Evolutionary conservation across 768 basidiomycete genomes (phyloP).

Genomic region (Auriscalpium vulgare): DNA sequence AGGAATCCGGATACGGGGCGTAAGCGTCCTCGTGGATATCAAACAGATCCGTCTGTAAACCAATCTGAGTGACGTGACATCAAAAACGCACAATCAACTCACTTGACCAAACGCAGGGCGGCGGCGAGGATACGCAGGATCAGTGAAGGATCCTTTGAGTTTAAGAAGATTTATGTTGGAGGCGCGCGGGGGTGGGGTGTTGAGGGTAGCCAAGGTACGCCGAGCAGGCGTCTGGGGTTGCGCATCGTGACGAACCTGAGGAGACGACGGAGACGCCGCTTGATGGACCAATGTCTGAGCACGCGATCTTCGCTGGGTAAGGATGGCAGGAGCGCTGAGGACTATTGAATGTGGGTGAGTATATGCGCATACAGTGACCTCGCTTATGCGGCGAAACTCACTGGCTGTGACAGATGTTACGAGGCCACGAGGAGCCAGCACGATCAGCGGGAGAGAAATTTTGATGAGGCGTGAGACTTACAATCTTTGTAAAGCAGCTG

Average conservation of each 20-base stretch:
- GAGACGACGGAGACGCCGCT: conserved; percentile 20
- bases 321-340: conserved; percentile 14
- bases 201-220: conserved; percentile 31
- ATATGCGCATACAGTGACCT: not conserved
- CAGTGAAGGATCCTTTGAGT: conserved; percentile 64
- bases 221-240: conserved; percentile 26
- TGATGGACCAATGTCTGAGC: conserved; percentile 19
- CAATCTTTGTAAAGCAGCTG: conserved; percentile 4
- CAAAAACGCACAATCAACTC: conserved; percentile 10
- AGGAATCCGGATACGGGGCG: conserved; percentile 36
- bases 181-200: conserved; percentile 64
- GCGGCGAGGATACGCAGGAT: conserved; percentile 50
- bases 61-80: conserved; percentile 10
- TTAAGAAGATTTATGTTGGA: conserved; percentile 46
- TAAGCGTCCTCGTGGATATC: conserved; percentile 71
- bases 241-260: not conserved
- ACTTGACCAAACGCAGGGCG: conserved; percentile 34
- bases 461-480: conserved; percentile 17
- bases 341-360: not conserved
- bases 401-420: conserved; percentile 5
- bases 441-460: conserved; percentile 27
- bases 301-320: conserved; percentile 18
- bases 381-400: not conserved
- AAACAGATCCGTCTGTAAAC: conserved; percentile 43
- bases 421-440: not conserved